phyloP scores from a whole-genome alignment of 192 early-diverging fungal genomes.

The Podila verticillata region DNA sequence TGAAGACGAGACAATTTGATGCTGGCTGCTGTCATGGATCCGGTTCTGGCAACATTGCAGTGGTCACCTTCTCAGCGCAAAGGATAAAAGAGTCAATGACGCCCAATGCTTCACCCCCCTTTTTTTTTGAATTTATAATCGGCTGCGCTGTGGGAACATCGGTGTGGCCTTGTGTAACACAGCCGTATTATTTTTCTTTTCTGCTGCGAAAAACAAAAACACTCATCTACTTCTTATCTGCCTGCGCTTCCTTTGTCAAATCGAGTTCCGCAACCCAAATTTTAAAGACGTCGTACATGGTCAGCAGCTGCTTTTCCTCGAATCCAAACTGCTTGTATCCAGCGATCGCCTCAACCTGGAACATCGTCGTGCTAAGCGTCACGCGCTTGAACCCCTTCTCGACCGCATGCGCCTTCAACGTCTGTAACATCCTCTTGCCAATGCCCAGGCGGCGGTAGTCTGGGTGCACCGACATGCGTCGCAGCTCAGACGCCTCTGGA shows the following conservation, averaged over 20 bases:
- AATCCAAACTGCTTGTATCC: conserved; percentile 33
- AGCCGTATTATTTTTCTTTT: no score
- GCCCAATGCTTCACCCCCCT: no score
- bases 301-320: neutral
- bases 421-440: conserved; percentile 17
- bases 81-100: no score
- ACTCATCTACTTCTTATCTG: no score
- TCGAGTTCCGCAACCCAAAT: conserved; percentile 18
- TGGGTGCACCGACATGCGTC: conserved; percentile 26
- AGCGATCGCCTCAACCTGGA: conserved; percentile 13
- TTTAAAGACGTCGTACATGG: neutral
- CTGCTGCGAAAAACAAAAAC: no score
- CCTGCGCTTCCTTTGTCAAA: conserved; percentile 10
- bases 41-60: no score
- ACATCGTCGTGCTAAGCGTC: conserved; percentile 3
- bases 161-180: no score
- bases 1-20: no score
- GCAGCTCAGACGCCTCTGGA: conserved; percentile 11
- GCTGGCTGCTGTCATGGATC: no score
- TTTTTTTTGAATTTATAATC: no score
- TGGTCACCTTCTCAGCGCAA: no score
- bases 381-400: conserved; percentile 22
- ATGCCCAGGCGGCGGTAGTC: conserved; percentile 43
- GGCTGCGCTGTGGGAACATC: no score
- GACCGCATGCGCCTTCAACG: conserved; percentile 14